These are phyloP conservation scores for Inosperma sp. DNA, from an alignment of 768 basidiomycete species.

Conservation along the genomic window DNA sequence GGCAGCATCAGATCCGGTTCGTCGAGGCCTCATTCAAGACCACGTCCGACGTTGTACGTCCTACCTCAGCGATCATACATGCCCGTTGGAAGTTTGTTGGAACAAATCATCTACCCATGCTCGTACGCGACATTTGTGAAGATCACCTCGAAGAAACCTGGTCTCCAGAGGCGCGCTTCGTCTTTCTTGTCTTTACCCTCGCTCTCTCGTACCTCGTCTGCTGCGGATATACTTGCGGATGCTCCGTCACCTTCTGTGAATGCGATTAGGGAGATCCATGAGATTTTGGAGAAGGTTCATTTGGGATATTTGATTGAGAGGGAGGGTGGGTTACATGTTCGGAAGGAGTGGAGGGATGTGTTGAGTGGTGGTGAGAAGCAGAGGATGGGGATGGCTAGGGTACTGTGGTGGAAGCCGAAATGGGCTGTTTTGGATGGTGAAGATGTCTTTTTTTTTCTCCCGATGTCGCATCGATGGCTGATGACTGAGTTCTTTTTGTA, in stretches of 20 bases:
- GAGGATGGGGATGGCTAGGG: constrained; percentile 90
- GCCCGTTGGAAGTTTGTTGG: constrained; percentile 79
- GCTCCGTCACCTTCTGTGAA: constrained; percentile 15
- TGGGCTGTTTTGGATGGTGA: constrained; percentile 53
- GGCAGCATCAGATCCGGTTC: constrained; percentile 5
- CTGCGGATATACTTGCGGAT: constrained; percentile 7
- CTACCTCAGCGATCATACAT: constrained; percentile 94
- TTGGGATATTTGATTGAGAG: constrained; percentile 79
- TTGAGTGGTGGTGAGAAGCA: constrained; percentile 97
- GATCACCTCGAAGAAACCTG: constrained; percentile 9
- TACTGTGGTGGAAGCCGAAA: constrained; percentile 72
- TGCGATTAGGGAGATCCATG: constrained; percentile 65
- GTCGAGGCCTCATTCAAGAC: constrained; percentile 24
- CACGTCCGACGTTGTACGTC: constrained; percentile 63
- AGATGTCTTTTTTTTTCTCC: constrained; percentile 19
- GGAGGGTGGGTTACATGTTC: constrained; percentile 84
- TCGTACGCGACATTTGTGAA: constrained; percentile 64
- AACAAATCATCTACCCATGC: constrained; percentile 93
- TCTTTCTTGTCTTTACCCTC: constrained; percentile 9
- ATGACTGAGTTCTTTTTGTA: constrained; percentile 32
- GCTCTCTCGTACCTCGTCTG: constrained; percentile 1
- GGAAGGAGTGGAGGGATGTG: constrained; percentile 96
- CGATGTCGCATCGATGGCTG: too few species aligned
- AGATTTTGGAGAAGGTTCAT: constrained; percentile 77
- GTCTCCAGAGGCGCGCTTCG: constrained; percentile 8